Evolutionary conservation across 2,329 filamentous ascomycete species (phyloP).

Genomic region (Cadophora malorum): DNA sequence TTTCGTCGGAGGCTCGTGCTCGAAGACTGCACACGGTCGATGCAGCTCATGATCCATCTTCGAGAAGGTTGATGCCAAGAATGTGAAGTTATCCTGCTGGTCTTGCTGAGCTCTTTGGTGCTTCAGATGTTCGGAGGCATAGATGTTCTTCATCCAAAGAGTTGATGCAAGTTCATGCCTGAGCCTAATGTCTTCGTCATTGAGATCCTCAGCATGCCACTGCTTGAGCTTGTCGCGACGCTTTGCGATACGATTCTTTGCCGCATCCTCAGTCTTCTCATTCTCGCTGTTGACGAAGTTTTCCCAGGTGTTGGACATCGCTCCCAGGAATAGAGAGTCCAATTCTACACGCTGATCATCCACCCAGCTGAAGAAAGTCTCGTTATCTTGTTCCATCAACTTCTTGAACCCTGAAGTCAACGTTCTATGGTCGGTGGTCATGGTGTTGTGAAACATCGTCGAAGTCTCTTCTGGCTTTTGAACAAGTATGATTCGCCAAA

Average conservation of each 20-base stretch:
- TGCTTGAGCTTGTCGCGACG: conserved; percentile 82
- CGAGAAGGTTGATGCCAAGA: conserved; percentile 75
- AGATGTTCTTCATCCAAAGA: conserved; percentile 96
- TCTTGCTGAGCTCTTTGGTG: conserved; percentile 90
- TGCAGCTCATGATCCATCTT: conserved; percentile 81
- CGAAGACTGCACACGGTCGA: conserved; percentile 82
- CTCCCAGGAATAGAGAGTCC: conserved; percentile 81
- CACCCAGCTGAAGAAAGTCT: conserved; percentile 86
- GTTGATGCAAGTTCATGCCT: conserved; percentile 87
- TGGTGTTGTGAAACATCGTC: conserved; percentile 73
- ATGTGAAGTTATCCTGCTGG: conserved; percentile 86
- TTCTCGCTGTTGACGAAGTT: conserved; percentile 87
- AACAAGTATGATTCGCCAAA: conserved; percentile 91
- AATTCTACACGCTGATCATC: conserved; percentile 80
- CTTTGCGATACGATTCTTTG: conserved; percentile 71
- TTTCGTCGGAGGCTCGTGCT: conserved; percentile 66
- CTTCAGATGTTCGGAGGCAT: conserved; percentile 88
- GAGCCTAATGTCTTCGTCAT: conserved; percentile 73
- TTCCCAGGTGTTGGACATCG: conserved; percentile 84
- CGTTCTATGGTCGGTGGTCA: conserved; percentile 72
- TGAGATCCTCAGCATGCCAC: conserved; percentile 75
- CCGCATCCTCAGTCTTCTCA: conserved; percentile 76
- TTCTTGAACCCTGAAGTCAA: conserved; percentile 81
- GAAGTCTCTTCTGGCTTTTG: conserved; percentile 88
- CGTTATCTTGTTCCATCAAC: conserved; percentile 86